Evolutionary conservation across 1,139 yeast genomes (phyloP).

Genomic region (Debaryomyces nepalensis): DNA sequence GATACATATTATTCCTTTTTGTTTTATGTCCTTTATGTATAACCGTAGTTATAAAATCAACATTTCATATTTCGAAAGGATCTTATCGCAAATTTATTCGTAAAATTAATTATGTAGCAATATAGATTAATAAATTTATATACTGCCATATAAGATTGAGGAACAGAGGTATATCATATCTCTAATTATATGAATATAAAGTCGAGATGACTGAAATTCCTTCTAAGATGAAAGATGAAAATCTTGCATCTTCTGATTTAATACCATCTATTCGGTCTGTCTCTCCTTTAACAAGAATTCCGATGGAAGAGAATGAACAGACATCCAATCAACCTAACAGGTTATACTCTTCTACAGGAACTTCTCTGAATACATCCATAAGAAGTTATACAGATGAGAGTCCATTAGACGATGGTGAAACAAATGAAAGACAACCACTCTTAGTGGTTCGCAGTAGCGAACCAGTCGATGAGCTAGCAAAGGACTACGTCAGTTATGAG

Average conservation of each 20-base stretch:
- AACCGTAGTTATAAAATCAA: too few species aligned
- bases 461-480: slow-evolving; percentile 6
- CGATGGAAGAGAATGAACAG: not conserved
- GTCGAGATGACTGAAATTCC: not conserved
- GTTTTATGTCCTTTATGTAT: slow-evolving; percentile 1
- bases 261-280: not conserved
- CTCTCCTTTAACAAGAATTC: slow-evolving; percentile 2
- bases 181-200: slow-evolving; percentile 1
- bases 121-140: too few species aligned
- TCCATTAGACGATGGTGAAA: slow-evolving; percentile 1
- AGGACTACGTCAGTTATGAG: slow-evolving; percentile 7
- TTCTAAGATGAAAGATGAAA: not conserved
- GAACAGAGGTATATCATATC: not conserved
- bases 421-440: slow-evolving; percentile 10
- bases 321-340: not conserved
- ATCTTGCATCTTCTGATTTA: not conserved
- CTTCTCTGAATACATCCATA: not conserved
- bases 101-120: not conserved
- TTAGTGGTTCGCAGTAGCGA: slow-evolving; percentile 9
- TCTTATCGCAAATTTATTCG: not conserved
- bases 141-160: too few species aligned
- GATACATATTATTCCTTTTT: slow-evolving; percentile 1
- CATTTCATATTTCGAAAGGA: too few species aligned
- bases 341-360: not conserved
- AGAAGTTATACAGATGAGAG: slow-evolving; percentile 5